A percentile compares a stretch with the other conserved stretches of the same genome.
These are phyloP conservation scores for Claviceps fusiformis DNA, from an alignment of 2,329 filamentous ascomycete species.

Conservation along the genomic window DNA sequence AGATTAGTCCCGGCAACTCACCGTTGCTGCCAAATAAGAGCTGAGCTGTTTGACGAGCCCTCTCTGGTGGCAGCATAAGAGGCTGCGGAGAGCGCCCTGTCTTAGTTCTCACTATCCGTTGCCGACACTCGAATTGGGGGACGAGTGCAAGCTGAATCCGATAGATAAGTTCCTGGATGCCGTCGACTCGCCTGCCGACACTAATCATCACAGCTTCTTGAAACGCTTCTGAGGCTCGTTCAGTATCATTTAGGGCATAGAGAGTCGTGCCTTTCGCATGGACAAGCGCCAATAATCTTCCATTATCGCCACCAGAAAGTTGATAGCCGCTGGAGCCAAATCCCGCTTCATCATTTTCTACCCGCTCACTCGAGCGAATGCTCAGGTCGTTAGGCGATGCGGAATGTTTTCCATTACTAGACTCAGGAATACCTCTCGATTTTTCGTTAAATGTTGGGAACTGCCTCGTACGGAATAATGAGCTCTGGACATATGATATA, in stretches of 20 bases:
- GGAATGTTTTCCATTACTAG: background rate
- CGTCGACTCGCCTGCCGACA: slow-evolving; percentile 53
- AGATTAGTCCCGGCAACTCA: slow-evolving; percentile 64
- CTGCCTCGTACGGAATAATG: slow-evolving; percentile 32
- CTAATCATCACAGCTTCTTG: slow-evolving; percentile 91
- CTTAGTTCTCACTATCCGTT: slow-evolving; percentile 5
- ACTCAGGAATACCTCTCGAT: background rate
- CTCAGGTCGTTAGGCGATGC: background rate
- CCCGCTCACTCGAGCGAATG: background rate
- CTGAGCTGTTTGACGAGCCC: slow-evolving; percentile 67
- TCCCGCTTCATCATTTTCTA: slow-evolving; percentile 4
- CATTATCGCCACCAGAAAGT: slow-evolving; percentile 77
- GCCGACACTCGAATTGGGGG: slow-evolving; percentile 10
- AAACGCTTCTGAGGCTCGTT: slow-evolving; percentile 71
- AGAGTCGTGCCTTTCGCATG: slow-evolving; percentile 99
- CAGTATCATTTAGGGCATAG: slow-evolving; percentile 75
- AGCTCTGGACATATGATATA: slow-evolving; percentile 71
- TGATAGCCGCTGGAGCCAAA: slow-evolving; percentile 51
- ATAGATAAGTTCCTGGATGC: slow-evolving; percentile 66
- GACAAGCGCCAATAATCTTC: slow-evolving; percentile 80
- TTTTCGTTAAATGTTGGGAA: background rate
- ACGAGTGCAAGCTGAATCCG: slow-evolving; percentile 61
- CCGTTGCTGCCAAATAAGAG: slow-evolving; percentile 68
- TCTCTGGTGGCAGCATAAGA: slow-evolving; percentile 69
- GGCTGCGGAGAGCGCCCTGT: slow-evolving; percentile 26